Evolutionary conservation across 2,329 filamentous ascomycete species (phyloP), one percentile per base, ranked within the genome.

Genomic region (Macrophomina tecta): DNA sequence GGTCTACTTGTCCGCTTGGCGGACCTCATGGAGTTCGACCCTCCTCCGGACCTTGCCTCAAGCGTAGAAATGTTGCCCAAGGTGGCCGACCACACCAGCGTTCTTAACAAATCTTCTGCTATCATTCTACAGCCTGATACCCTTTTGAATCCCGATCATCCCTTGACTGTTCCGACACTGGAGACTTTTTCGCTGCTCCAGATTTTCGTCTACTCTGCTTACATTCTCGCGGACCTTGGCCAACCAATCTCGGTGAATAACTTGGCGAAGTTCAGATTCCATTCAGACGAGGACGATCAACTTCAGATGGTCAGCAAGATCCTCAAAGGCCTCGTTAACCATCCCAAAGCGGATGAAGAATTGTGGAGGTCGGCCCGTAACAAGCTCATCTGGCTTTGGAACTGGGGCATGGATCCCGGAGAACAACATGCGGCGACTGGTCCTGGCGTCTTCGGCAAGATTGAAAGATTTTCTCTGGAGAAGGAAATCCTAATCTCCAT

Each of bases 341-440:
- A 82, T 12, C 80, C 85, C 1, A 84, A 83, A 42, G 88, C 91
- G 64, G 89, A 91, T 68, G 83, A 83, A 40, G 87, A 60, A 5
- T 5, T 86, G 68, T 91, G 90, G 89, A 79, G 83, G 32, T 82
- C 80, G 64, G 84, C 86, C 12, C 84, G 91, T 67, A 85, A 85
- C 49, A 88, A 90, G 71, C 77, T 94, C 8, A 75, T 93, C 4
- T 94, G 91, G 91, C 82, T 94, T 36, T 87, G 89, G 73, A 85
- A 86, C 72, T 94, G 91, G 91, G 89, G 89, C 40, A 82, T 83
- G 30, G 82, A 85, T 68, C 79, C 70, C 14, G 74, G 79, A 58
- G 78, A 78, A 40, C 70, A 74, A 6, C 72, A 74, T 55, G 78
- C 67, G 42, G 70, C 76, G 30, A 74, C 73, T 23, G 81, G 78